Evolutionary conservation across 768 basidiomycete species (phyloP), one percentile per base, ranked within the genome.

Genomic region (Boletus tylopilopsis): DNA sequence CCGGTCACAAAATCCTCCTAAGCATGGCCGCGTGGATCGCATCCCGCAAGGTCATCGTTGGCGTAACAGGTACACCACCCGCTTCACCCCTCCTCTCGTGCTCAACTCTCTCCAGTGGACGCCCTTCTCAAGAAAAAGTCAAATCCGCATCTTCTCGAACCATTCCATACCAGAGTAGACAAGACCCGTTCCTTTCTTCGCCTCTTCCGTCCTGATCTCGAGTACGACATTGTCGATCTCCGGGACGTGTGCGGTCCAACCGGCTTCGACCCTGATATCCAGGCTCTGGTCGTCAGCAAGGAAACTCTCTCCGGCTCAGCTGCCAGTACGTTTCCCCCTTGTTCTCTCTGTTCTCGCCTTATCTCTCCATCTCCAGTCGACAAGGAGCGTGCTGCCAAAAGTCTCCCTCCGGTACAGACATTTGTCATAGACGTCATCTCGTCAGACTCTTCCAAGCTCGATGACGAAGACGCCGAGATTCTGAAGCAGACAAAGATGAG

Each of bases 1-100:
- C 93, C 4, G 96, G 95, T 0, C 96, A 99, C 73, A 96, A 96
- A 70, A 94, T 99, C 51, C 80, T 99, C 24, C 79, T 99, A 11
- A 90, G 91, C 61, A 92, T 96, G 84, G 87, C 82, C 12, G 84
- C 90, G 1, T 93, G 87, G 78, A 83, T 98, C 48, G 76, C 94
- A 0, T 64, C 70, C 37, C 67, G 76, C 54, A 94, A 93, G 67
- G 71, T 98, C 60, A 90, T 98, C 53, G 83, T 97, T 55, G 96
- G 96, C 5, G 73, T 98, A 33, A 90, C 91, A 45, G 87, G 90
- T 87, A 49, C 60, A 33, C 76, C 35, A 45, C 35, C 24, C 50
- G 18, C 54, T 39, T 27, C 29, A 45, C 42, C 45, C 36, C 32
- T 10, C 39, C 49, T 32, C 44, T 39, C 49, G 19, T 23, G 35